Conservation (phyloP, 2,329 filamentous ascomycete genomes). For the Arthrobotrys iridis region DNA sequence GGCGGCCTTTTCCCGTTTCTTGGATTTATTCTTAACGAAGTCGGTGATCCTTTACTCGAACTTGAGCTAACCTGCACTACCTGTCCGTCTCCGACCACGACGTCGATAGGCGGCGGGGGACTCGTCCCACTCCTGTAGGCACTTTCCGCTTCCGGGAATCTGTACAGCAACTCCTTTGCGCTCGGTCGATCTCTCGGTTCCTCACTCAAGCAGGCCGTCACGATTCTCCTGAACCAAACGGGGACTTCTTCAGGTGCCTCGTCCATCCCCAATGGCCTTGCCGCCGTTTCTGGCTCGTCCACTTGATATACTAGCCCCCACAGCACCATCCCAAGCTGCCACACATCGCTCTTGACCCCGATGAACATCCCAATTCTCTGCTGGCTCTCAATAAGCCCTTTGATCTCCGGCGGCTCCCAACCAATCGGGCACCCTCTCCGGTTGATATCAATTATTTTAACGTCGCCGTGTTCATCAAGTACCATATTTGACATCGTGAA, state of each 20-base stretch:
- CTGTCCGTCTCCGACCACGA: conserved; percentile 38
- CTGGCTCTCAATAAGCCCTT: conserved; percentile 82
- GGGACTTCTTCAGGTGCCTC: conserved; percentile 73
- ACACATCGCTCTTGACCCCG: conserved; percentile 95
- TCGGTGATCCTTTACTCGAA: conserved; percentile 48
- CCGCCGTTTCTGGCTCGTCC: conserved; percentile 86
- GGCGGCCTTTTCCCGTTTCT: conserved; percentile 30
- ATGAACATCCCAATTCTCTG: conserved; percentile 97
- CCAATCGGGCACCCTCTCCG: conserved; percentile 94
- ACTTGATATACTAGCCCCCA: conserved; percentile 89
- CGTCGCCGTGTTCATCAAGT: conserved; percentile 82
- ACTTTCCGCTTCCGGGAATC: conserved; percentile 69
- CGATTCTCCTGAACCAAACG: conserved; percentile 78
- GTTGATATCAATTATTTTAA: conserved; percentile 99
- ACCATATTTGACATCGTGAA: conserved; percentile 98
- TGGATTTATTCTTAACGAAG: conserved; percentile 46
- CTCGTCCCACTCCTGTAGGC: neutral
- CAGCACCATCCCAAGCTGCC: conserved; percentile 94
- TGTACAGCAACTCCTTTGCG: conserved; percentile 75
- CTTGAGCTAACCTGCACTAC: conserved; percentile 35
- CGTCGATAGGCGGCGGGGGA: conserved; percentile 38
- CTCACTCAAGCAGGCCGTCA: conserved; percentile 79
- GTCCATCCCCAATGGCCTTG: conserved; percentile 73
- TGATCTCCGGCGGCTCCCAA: conserved; percentile 95
- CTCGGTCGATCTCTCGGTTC: conserved; percentile 77